These are phyloP conservation scores for Lipomyces lipofer DNA, from an alignment of 805 yeast species.

Conservation along the genomic window DNA sequence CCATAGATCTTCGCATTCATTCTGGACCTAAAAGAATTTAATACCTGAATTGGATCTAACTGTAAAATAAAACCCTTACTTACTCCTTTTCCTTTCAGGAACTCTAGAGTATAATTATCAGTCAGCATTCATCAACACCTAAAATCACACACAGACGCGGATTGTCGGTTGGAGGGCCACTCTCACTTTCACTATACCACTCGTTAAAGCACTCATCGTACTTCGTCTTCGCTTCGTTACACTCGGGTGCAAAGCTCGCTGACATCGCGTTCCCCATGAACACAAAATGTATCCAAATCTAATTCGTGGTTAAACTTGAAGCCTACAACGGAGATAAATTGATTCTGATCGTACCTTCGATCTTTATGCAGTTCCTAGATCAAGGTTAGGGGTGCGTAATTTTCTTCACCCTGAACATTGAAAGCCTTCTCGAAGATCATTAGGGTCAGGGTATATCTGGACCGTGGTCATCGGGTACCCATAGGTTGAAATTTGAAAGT, in stretches of 20 bases:
- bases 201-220: constrained; percentile 92
- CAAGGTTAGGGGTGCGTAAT: no score
- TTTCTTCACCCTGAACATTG: no score
- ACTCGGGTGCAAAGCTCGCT: constrained; percentile 94
- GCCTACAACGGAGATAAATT: no score
- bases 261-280: constrained; percentile 50
- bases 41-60: neutral
- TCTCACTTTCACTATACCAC: constrained; percentile 86
- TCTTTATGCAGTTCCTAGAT: no score
- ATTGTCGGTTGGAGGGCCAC: no score
- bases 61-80: constrained; percentile 10
- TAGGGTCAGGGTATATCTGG: no score
- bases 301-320: no score
- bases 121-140: neutral
- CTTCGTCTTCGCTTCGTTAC: constrained; percentile 78
- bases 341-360: no score
- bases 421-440: no score
- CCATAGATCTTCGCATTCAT: constrained; percentile 93
- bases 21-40: constrained; percentile 50
- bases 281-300: no score
- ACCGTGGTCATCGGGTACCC: no score
- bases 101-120: constrained; percentile 39
- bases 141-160: neutral
- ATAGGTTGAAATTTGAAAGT: no score
- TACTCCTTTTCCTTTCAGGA: constrained; percentile 52